Evolutionary conservation across 2,329 filamentous ascomycete species (phyloP), one percentile per base, ranked within the genome.

Genomic region (Penicillium rolfsii): DNA sequence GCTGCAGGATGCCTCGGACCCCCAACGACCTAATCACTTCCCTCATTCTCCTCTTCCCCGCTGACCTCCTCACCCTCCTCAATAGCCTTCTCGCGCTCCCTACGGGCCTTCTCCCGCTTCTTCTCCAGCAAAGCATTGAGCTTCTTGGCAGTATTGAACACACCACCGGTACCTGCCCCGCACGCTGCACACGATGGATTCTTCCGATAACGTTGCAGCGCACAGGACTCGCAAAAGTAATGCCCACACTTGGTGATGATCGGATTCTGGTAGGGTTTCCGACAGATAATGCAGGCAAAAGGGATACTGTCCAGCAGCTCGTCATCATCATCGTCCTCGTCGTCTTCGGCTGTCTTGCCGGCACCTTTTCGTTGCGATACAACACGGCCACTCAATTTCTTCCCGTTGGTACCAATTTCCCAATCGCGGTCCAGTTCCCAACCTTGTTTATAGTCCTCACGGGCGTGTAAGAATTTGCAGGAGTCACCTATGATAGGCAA

Each of bases 391-490:
- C 70, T 71, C 6, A 81, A 46, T 30, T 74, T 74, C 60, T 77
- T 81, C 63, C 82, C 83, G 69, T 86, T 93, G 6, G 87, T 91
- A 2, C 89, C 87, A 38, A 86, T 89, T 73, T 99, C 95, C 95
- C 95, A 99, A 52, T 98, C 94, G 55, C 85, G 85, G 76, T 99
- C 95, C 4, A 99, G 83, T 75, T 98, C 92, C 95, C 95, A 99
- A 2, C 95, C 95, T 73, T 93, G 90, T 69, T 94, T 92, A 70
- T 87, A 88, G 70, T 87, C 84, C 67, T 87, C 85, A 43, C 86
- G 79, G 9, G 82, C 82, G 67, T 89, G 86, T 19, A 87, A 74
- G 72, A 85, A 89, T 67, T 87, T 96, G 81, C 93, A 97, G 4
- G 57, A 56, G 63, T 59, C 57, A 24, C 57, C 57, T 43, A 22